A percentile compares a stretch with the other conserved stretches of the same genome.
phyloP scores from a whole-genome alignment of 2,329 filamentous ascomycete species.

The Ophiostoma sp. region DNA sequence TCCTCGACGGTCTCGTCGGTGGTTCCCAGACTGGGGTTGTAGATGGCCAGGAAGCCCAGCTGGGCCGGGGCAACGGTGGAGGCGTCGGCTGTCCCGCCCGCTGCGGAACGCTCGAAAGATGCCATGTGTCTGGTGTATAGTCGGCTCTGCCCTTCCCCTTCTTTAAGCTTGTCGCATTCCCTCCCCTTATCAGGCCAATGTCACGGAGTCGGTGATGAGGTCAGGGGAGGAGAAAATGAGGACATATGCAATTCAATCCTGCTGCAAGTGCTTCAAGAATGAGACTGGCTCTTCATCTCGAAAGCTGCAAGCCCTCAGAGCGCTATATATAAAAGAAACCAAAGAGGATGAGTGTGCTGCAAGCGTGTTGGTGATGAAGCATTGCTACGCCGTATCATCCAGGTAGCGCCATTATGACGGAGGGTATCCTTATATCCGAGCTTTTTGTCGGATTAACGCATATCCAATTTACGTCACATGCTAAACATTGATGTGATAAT shows the following conservation, averaged over 20 bases:
- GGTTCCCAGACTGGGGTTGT: slow-evolving; percentile 63
- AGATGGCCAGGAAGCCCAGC: slow-evolving; percentile 87
- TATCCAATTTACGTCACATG: not conserved
- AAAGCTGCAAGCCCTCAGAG: not conserved
- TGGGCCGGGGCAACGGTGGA: slow-evolving; percentile 63
- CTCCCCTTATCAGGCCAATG: not conserved
- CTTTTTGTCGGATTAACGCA: not conserved
- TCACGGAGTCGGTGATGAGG: not conserved
- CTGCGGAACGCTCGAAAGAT: slow-evolving; percentile 9
- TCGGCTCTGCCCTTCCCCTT: not conserved
- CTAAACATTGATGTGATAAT: too few species aligned
- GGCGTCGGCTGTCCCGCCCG: not conserved
- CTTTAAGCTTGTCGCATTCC: not conserved
- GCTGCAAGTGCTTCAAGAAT: not conserved
- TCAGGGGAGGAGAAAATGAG: not conserved
- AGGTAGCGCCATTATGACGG: not conserved
- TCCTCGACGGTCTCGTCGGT: slow-evolving; percentile 66
- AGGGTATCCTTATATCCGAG: not conserved
- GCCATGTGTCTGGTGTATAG: not conserved
- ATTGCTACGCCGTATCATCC: not conserved
- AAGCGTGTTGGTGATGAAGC: not conserved
- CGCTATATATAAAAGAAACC: not conserved
- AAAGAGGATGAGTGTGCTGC: not conserved
- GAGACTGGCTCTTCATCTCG: slow-evolving; percentile 4
- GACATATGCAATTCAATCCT: not conserved